A percentile compares a stretch with the other conserved stretches of the same genome.
Evolutionary conservation across 2,329 filamentous ascomycete species (phyloP).

Genomic region (Endothia cerciana): DNA sequence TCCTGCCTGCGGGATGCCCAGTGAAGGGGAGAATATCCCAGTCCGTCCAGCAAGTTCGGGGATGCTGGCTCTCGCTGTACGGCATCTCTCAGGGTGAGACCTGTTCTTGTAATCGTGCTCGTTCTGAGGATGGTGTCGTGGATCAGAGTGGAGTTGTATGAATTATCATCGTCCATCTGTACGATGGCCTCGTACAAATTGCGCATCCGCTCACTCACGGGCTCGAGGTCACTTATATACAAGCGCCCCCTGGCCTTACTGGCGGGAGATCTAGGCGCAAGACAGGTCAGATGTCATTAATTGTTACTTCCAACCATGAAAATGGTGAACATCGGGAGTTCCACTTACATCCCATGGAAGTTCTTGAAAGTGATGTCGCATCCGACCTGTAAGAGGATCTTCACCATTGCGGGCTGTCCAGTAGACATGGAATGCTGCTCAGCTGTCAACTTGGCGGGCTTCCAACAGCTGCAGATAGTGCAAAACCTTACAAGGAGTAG

Average conservation of each 20-base stretch:
- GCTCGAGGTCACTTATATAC: background rate
- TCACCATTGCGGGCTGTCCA: background rate
- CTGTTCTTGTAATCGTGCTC: background rate
- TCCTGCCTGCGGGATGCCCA: background rate
- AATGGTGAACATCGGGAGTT: background rate
- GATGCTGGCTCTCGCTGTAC: background rate
- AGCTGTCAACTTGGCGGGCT: background rate
- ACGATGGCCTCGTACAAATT: background rate
- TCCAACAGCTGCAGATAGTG: background rate
- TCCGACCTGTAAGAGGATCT: background rate
- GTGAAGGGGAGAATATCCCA: background rate
- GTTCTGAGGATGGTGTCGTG: background rate
- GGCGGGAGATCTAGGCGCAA: background rate
- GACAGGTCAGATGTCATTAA: background rate
- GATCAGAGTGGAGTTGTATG: background rate
- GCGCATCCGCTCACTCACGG: background rate
- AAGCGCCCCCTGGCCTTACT: background rate
- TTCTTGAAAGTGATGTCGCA: constrained; percentile 2
- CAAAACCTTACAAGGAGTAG: background rate
- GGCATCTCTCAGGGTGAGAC: background rate
- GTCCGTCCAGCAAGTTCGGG: background rate
- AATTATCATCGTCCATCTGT: background rate
- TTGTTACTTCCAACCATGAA: background rate
- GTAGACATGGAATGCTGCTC: background rate
- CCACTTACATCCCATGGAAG: background rate